phyloP scores from a whole-genome alignment of 768 basidiomycete genomes.

The Amanita muscaria region DNA sequence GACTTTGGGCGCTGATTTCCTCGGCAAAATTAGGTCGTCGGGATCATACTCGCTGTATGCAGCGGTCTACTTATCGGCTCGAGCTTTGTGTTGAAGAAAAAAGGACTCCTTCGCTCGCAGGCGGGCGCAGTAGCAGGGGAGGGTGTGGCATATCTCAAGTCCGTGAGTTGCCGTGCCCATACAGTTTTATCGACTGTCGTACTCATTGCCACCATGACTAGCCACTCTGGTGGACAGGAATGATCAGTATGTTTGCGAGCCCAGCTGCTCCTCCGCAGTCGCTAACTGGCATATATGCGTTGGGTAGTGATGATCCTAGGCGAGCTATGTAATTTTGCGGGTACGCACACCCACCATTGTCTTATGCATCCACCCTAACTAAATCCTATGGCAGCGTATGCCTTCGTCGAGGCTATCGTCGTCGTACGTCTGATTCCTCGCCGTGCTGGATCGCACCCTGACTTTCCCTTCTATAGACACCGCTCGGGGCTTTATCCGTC shows the following conservation, averaged over 20 bases:
- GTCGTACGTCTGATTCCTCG: constrained; percentile 48
- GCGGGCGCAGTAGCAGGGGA: constrained; percentile 73
- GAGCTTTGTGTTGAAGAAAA: constrained; percentile 98
- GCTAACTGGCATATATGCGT: neutral
- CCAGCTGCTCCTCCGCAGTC: constrained; percentile 1
- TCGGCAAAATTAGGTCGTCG: constrained; percentile 46
- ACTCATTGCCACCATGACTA: too few relatives aligned
- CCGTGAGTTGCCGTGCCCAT: constrained; percentile 40
- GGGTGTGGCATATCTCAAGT: constrained; percentile 93
- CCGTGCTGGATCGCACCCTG: neutral
- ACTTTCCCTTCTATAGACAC: constrained; percentile 47
- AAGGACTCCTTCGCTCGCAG: constrained; percentile 74
- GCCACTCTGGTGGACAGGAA: constrained; percentile 91
- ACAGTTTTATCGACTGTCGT: too few relatives aligned
- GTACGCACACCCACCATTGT: constrained; percentile 26
- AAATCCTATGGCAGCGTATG: constrained; percentile 46
- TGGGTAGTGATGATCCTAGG: constrained; percentile 82
- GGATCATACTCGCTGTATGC: constrained; percentile 63
- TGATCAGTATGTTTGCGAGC: constrained; percentile 54
- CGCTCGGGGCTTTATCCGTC: constrained; percentile 92
- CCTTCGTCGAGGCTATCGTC: constrained; percentile 86
- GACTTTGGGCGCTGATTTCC: too few relatives aligned
- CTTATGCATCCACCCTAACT: neutral
- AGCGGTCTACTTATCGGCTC: constrained; percentile 88
- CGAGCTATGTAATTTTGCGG: constrained; percentile 79